Percentiles rank a stretch among this genome's conserved stretches.
phyloP scores from a whole-genome alignment of 129 eudicot genomes.

The Erigeron canadensis region DNA sequence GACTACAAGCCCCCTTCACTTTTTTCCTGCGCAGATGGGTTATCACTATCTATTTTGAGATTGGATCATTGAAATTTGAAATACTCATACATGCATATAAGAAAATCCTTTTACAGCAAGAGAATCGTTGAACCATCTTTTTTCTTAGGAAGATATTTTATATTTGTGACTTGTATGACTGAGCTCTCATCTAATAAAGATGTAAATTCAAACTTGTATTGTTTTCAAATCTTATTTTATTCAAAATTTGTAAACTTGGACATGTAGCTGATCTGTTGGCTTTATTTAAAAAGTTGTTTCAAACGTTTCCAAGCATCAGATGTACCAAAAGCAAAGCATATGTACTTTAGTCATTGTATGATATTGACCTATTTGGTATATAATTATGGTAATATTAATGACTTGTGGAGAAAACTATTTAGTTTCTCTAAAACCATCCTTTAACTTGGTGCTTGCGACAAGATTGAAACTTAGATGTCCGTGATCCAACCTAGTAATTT shows the following conservation, averaged over 20 bases:
- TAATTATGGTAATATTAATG: too few species aligned
- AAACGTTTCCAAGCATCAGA: not conserved
- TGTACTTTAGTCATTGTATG: too few species aligned
- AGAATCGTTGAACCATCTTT: constrained; percentile 24
- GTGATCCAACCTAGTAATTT: too few species aligned
- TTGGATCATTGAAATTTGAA: constrained; percentile 29
- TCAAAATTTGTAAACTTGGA: not conserved
- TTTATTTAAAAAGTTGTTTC: not conserved
- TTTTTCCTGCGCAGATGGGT: not conserved
- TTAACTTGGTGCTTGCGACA: too few species aligned
- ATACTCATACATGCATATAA: constrained; percentile 35
- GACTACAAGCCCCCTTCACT: not conserved
- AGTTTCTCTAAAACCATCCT: too few species aligned
- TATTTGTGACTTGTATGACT: constrained; percentile 30
- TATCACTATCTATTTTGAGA: constrained; percentile 20
- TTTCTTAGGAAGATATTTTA: constrained; percentile 5
- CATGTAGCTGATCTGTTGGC: not conserved
- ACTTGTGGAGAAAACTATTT: too few species aligned
- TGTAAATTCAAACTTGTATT: constrained; percentile 27
- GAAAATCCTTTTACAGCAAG: constrained; percentile 24
- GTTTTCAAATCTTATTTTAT: not conserved
- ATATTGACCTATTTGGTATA: too few species aligned
- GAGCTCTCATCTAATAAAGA: constrained; percentile 34
- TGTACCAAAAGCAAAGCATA: not conserved
- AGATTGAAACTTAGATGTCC: too few species aligned